Percentiles rank a stretch among this genome's conserved stretches.
These are phyloP conservation scores for Euphrasia arctica DNA, from an alignment of 305 asterid species.

Conservation along the genomic window DNA sequence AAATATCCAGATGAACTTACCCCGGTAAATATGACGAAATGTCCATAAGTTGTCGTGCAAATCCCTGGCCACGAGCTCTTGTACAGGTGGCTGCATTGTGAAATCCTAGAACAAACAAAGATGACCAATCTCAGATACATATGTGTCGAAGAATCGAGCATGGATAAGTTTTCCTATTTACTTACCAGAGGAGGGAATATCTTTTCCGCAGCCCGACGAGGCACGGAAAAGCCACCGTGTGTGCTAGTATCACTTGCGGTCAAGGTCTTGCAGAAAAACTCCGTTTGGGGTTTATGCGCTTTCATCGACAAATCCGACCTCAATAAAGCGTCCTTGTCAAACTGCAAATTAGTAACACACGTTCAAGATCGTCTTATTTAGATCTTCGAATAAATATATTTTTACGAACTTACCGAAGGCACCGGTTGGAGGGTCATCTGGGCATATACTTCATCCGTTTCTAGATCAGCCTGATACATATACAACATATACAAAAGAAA, in stretches of 20 bases:
- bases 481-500: neutral
- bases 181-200: conserved; percentile 82
- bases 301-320: conserved; percentile 80
- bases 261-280: conserved; percentile 91
- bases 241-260: conserved; percentile 99
- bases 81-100: conserved; percentile 97
- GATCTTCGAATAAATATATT: too few species aligned
- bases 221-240: conserved; percentile 98
- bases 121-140: conserved; percentile 3
- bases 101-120: conserved; percentile 63
- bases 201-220: conserved; percentile 97
- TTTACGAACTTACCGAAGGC: conserved; percentile 68
- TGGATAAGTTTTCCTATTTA: neutral
- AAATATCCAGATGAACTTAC: conserved; percentile 35
- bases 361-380: too few species aligned
- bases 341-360: conserved; percentile 43
- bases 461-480: conserved; percentile 80
- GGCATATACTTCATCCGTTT: conserved; percentile 93
- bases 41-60: conserved; percentile 86
- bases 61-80: conserved; percentile 88
- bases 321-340: conserved; percentile 80
- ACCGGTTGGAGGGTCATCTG: conserved; percentile 97
- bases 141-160: neutral
- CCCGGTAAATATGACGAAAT: conserved; percentile 95
- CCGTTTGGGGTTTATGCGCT: conserved; percentile 70